phyloP scores from a whole-genome alignment of 2,329 filamentous ascomycete genomes.

The Aspergillus fumigatiaffinis region DNA sequence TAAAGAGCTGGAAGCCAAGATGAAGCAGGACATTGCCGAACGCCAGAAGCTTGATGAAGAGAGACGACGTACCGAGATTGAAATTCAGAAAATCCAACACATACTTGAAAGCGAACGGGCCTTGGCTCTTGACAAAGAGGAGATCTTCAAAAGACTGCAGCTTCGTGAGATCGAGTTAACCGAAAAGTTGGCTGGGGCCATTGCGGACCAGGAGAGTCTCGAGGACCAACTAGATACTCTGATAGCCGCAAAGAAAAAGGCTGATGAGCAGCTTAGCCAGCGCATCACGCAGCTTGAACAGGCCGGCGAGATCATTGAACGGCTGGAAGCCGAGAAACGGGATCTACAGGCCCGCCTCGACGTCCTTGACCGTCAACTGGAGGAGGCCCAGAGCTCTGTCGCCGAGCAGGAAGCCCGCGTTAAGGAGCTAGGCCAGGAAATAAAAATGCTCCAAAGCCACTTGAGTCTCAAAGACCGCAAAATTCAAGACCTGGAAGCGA shows the following conservation, averaged over 20 bases:
- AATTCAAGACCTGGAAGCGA: slow-evolving; percentile 77
- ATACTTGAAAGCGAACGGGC: slow-evolving; percentile 93
- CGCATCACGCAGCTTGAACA: slow-evolving; percentile 83
- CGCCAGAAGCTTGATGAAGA: slow-evolving; percentile 86
- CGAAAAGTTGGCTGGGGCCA: slow-evolving; percentile 85
- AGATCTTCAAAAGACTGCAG: slow-evolving; percentile 96
- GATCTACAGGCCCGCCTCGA: slow-evolving; percentile 64
- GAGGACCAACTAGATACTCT: slow-evolving; percentile 91
- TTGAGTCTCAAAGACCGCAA: slow-evolving; percentile 86
- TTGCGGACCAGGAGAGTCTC: slow-evolving; percentile 89
- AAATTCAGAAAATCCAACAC: slow-evolving; percentile 86
- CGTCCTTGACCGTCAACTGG: slow-evolving; percentile 66
- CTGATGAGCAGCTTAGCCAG: slow-evolving; percentile 77
- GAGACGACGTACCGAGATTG: slow-evolving; percentile 76
- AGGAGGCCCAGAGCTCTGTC: slow-evolving; percentile 66
- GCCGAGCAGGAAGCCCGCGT: slow-evolving; percentile 73
- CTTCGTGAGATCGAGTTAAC: slow-evolving; percentile 84
- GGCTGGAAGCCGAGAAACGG: slow-evolving; percentile 81
- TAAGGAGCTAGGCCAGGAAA: slow-evolving; percentile 71
- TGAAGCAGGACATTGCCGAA: slow-evolving; percentile 69
- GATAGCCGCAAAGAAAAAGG: slow-evolving; percentile 81
- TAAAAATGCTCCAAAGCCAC: slow-evolving; percentile 89
- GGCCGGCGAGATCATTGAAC: slow-evolving; percentile 79
- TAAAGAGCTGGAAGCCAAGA: slow-evolving; percentile 76
- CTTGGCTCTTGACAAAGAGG: slow-evolving; percentile 95